Conservation (phyloP, 768 basidiomycete species). For the Xerocomus brunneocitrinus region DNA sequence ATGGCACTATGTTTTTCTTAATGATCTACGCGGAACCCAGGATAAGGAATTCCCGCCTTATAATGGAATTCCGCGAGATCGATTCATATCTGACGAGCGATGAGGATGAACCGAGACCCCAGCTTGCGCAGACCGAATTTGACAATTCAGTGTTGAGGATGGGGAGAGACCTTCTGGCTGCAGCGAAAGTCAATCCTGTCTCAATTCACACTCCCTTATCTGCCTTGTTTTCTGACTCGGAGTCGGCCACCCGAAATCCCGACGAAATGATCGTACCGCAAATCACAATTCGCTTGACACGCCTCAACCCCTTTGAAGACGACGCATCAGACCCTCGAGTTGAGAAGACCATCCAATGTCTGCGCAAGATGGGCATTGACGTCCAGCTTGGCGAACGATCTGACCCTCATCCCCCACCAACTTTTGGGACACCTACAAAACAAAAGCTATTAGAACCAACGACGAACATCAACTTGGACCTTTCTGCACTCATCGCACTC, state of each 20-base stretch:
- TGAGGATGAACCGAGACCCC: slow-evolving; percentile 42
- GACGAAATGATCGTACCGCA: slow-evolving; percentile 34
- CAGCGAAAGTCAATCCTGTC: slow-evolving; percentile 56
- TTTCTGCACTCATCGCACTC: slow-evolving; percentile 81
- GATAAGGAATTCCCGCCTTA: slow-evolving; percentile 69
- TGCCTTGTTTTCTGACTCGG: slow-evolving; percentile 13
- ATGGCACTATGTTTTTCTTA: not conserved
- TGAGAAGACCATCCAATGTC: slow-evolving; percentile 47
- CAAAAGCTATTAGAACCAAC: slow-evolving; percentile 43
- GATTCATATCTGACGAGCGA: slow-evolving; percentile 69
- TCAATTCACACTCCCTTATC: slow-evolving; percentile 13
- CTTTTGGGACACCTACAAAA: not conserved
- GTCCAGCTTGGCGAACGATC: slow-evolving; percentile 62
- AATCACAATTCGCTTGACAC: slow-evolving; percentile 63
- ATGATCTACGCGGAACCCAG: slow-evolving; percentile 34
- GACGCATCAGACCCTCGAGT: slow-evolving; percentile 52
- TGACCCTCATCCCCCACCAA: slow-evolving; percentile 7
- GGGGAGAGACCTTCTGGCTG: slow-evolving; percentile 61
- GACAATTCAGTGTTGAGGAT: slow-evolving; percentile 73
- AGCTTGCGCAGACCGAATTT: slow-evolving; percentile 47
- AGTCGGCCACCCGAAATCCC: not conserved
- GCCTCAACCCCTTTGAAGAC: slow-evolving; percentile 47
- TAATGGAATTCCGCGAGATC: slow-evolving; percentile 79
- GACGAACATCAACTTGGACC: slow-evolving; percentile 67
- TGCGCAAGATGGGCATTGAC: slow-evolving; percentile 60